Evolutionary conservation across 495 filamentous ascomycete species (phyloP).

Genomic region (Penicillium coffeae): DNA sequence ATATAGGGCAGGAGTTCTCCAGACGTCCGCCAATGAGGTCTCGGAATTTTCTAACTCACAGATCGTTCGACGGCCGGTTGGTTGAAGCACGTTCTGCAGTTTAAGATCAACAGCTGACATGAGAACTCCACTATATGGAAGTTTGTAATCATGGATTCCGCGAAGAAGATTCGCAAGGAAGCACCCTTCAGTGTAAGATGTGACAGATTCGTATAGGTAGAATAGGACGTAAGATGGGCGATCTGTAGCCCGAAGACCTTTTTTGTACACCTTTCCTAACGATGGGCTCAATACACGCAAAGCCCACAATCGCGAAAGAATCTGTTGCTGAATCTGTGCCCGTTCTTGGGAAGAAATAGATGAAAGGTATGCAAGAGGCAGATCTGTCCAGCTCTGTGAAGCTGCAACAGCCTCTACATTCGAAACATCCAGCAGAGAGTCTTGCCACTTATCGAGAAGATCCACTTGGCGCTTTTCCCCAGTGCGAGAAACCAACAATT

Average conservation of each 20-base stretch:
- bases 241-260: constrained; percentile 17
- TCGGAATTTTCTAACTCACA: constrained; percentile 28
- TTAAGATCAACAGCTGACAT: constrained; percentile 27
- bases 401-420: constrained; percentile 18
- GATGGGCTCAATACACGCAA: constrained; percentile 28
- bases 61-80: constrained; percentile 23
- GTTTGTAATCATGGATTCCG: constrained; percentile 27
- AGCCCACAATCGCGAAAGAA: constrained; percentile 38
- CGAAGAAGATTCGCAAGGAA: constrained; percentile 30
- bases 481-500: constrained; percentile 21
- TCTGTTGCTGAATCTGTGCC: constrained; percentile 16
- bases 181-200: constrained; percentile 5
- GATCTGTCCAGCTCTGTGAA: constrained; percentile 28
- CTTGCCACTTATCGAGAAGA: constrained; percentile 30
- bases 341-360: background rate
- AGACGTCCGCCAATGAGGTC: constrained; percentile 28
- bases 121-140: constrained; percentile 33
- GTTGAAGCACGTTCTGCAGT: constrained; percentile 19
- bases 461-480: constrained; percentile 7
- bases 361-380: constrained; percentile 3
- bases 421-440: constrained; percentile 23
- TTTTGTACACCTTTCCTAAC: constrained; percentile 21
- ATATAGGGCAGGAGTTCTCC: constrained; percentile 24
- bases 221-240: constrained; percentile 24
- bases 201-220: constrained; percentile 25